Evolutionary conservation across 1,139 yeast genomes (phyloP), one percentile per base, ranked within the genome.

Genomic region (Spencermartinsiella ligniputridi): DNA sequence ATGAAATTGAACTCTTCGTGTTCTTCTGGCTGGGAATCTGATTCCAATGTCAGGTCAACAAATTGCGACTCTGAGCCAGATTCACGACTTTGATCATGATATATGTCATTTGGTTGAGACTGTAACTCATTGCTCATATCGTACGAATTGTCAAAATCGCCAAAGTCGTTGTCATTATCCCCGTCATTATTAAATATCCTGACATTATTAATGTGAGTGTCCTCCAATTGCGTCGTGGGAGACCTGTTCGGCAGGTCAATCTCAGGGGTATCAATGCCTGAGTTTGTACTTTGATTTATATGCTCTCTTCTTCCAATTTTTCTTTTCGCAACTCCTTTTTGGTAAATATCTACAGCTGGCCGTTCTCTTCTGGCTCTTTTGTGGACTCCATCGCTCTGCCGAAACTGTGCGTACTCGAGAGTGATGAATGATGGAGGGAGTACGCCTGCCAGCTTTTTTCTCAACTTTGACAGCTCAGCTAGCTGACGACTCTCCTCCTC

Each of bases 351-450:
- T 4, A 9, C 32, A 9, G 12, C 13, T 9, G 15, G 15, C 40
- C 3, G 19, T 8, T 5, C 20, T 20, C 16, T 32, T 37, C 2
- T 8, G n/a, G n/a, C n/a, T 6, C 22, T 30, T 25, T 16, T 37
- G 21, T 12, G 37, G 37, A 33, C 19, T 15, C 3, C 22, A 18
- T 36, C 42, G 16, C 37, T 40, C 3, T 41, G 35, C 19, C 18
- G 19, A 35, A 40, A 42, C 33, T 42, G 20, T 11, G 47, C 48
- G 22, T 50, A 50, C n/a, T 50, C 51, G 11, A 49, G 19, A 17
- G 53, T 50, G 13, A 50, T 46, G 25, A 48, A 50, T 2, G 53
- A 50, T 2, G 53, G 53, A 2, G 53, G 53, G 6, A 50, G 42
- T 15, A 50, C 47, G 3, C 53, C 53, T 27, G 49, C 35, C 1